phyloP scores from a whole-genome alignment of 2,329 filamentous ascomycete species.

The Tolypocladium amazonense region DNA sequence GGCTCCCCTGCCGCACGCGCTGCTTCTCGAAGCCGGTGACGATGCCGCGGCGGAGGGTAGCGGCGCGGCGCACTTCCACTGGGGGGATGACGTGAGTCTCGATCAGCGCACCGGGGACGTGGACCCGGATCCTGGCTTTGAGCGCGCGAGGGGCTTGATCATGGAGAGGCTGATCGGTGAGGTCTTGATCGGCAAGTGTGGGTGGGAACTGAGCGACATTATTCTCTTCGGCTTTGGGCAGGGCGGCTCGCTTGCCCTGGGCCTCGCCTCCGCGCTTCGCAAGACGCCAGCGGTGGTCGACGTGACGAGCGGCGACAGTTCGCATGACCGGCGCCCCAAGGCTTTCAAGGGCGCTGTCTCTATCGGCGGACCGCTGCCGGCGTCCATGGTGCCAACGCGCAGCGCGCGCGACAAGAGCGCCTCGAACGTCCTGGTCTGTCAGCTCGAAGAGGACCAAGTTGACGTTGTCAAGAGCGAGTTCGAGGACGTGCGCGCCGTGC shows the following conservation, averaged over 20 bases:
- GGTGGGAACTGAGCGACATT: constrained; percentile 49
- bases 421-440: constrained; percentile 51
- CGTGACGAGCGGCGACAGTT: constrained; percentile 9
- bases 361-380: constrained; percentile 49
- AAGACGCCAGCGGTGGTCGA: constrained; percentile 23
- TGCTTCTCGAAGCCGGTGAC: constrained; percentile 31
- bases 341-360: constrained; percentile 47
- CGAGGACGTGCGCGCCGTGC: constrained; percentile 52
- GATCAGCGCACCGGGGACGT: constrained; percentile 39
- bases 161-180: constrained; percentile 38
- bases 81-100: constrained; percentile 56
- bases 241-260: constrained; percentile 52
- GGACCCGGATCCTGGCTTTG: constrained; percentile 53
- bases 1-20: constrained; percentile 54
- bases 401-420: constrained; percentile 40
- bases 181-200: constrained; percentile 42
- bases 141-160: constrained; percentile 34
- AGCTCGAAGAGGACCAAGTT: constrained; percentile 52
- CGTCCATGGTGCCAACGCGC: constrained; percentile 36
- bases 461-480: constrained; percentile 58
- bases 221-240: constrained; percentile 58
- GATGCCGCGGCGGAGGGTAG: constrained; percentile 15
- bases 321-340: background rate
- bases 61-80: constrained; percentile 38
- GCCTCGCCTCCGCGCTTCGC: constrained; percentile 36